Conservation (phyloP, 2,329 filamentous ascomycete genomes). For the Fusarium kyushuense region DNA sequence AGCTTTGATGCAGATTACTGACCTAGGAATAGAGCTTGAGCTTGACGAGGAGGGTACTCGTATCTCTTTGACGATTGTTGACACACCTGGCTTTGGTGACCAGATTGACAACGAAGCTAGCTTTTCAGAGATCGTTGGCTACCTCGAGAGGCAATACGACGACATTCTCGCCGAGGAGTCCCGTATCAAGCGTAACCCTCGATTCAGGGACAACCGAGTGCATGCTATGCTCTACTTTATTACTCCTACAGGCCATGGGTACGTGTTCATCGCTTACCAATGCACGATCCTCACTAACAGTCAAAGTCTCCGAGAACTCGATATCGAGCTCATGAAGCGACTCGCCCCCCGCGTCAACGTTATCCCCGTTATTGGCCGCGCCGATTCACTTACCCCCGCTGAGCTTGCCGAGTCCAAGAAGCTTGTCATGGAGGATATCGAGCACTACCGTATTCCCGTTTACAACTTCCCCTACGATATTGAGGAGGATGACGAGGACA, state of each 20-base stretch:
- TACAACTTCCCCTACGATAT: conserved; percentile 99
- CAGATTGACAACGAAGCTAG: conserved; percentile 99
- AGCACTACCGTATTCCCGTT: conserved; percentile 98
- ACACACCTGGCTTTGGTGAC: conserved; percentile 98
- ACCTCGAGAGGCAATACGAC: conserved; percentile 99
- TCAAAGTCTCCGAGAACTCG: conserved; percentile 90
- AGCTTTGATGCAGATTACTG: conserved; percentile 45
- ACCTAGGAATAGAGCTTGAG: conserved; percentile 76
- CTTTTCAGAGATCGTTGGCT: conserved; percentile 97
- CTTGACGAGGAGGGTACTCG: conserved; percentile 98
- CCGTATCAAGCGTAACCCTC: conserved; percentile 99
- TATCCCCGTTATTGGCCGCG: conserved; percentile 98
- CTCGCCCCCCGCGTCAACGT: conserved; percentile 98
- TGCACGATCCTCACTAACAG: conserved; percentile 7
- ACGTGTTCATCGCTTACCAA: conserved; percentile 49
- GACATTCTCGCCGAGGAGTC: conserved; percentile 99
- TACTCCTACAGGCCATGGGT: conserved; percentile 96
- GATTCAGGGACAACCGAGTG: conserved; percentile 98
- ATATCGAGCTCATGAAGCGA: conserved; percentile 99
- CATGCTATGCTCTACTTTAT: conserved; percentile 99
- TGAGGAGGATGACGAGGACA: conserved; percentile 99
- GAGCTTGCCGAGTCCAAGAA: conserved; percentile 99
- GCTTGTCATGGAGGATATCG: conserved; percentile 99
- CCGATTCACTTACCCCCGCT: conserved; percentile 94
- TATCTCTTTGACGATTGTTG: conserved; percentile 97